Evolutionary conservation across 495 filamentous ascomycete species (phyloP).

Genomic region (Trichoderma asperelloides): DNA sequence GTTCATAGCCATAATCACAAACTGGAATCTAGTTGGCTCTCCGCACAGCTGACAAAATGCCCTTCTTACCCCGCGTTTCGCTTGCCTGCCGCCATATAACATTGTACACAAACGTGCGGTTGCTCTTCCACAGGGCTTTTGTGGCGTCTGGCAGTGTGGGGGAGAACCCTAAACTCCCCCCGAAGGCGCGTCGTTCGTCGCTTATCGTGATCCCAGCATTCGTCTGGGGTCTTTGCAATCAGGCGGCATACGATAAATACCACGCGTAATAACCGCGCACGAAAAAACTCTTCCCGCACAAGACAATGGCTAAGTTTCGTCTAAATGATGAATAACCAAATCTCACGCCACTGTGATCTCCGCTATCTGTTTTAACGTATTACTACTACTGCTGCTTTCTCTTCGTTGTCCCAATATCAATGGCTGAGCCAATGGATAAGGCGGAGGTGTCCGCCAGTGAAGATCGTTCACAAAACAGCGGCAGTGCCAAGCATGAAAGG

Average conservation of each 20-base stretch:
- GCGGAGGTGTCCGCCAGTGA: constrained; percentile 8
- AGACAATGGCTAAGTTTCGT: not conserved
- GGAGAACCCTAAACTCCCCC: constrained; percentile 5
- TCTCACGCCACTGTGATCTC: not conserved
- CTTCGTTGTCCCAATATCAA: not conserved
- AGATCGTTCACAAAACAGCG: not conserved
- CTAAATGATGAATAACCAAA: not conserved
- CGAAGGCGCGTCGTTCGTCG: not conserved
- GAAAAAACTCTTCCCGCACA: not conserved
- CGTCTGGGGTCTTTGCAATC: not conserved
- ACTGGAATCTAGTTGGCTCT: too few relatives aligned
- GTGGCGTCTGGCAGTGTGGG: constrained; percentile 1
- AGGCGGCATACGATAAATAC: not conserved
- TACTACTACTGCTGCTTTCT: not conserved
- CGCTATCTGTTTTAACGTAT: not conserved
- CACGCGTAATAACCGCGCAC: not conserved
- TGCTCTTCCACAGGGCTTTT: not conserved
- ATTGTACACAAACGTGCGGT: not conserved
- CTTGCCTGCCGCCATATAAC: not conserved
- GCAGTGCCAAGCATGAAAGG: not conserved
- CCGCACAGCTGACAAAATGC: too few relatives aligned
- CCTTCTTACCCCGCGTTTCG: not conserved
- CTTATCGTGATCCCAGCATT: not conserved
- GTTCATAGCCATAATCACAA: too few relatives aligned
- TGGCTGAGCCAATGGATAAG: not conserved